Evolutionary conservation across 768 basidiomycete genomes (phyloP), one percentile per base, ranked within the genome.

Genomic region (Tricholoma sp.): DNA sequence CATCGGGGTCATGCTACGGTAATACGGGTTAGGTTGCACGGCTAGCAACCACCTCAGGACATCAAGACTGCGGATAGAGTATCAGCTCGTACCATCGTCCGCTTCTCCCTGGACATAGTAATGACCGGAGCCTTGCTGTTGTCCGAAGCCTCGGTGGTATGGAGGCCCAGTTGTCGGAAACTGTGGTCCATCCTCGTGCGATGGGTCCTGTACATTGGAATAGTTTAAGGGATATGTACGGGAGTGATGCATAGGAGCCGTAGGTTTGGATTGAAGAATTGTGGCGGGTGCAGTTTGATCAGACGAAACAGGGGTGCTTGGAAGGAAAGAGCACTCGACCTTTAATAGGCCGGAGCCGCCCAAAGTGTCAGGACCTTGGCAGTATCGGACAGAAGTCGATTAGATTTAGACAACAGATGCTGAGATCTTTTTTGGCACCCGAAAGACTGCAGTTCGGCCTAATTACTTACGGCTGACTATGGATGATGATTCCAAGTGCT

Each of bases 291-390:
- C 53, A 54, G 57, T 42, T 49, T 64, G 61, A 59, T 63, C 60
- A 61, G 68, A 61, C 62, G 63, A 63, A 24, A 24, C 24, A 24
- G 59, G 61, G 53, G 53, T 47, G 62, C 58, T 55, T 61, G 59
- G 55, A 18, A 52, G 59, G 58, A 57, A 57, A 55, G 62, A 62
- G 61, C 50, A 61, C 55, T 63, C 59, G 72, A 68, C 70, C 71
- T 77, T 78, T 76, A 77, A 75, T 75, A 76, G 67, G 65, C 70
- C 71, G 75, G 71, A 68, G 63, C 71, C 72, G 69, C 63, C 68
- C 68, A 74, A 24, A 66, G 66, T 74, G 74, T 73, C 74, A 72
- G 64, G 53, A 70, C 73, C 69, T 73, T 74, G 71, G 74, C 66
- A 75, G 71, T 61, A 55, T 65, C 64, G 68, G 69, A 67, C 69